Conservation (phyloP, 352 stramenopile species). For the Pythium myriotylum region DNA sequence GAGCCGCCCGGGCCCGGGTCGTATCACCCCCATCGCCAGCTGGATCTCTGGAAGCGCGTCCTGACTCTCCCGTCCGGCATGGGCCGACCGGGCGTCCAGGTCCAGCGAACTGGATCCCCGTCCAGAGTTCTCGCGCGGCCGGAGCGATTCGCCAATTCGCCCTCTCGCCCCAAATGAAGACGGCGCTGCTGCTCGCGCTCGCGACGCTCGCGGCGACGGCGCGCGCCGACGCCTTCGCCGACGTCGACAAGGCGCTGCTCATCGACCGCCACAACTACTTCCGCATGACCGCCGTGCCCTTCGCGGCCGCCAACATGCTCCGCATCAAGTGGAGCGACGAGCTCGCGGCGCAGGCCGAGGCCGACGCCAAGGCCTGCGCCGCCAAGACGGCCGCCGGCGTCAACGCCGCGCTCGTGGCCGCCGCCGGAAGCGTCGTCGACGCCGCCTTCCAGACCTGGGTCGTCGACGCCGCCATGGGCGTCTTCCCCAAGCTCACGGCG, state of each 20-base stretch:
- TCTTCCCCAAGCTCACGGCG: conserved; percentile 47
- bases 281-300: conserved; percentile 69
- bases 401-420: conserved; percentile 45
- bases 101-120: neutral
- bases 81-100: neutral
- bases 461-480: conserved; percentile 50
- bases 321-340: conserved; percentile 61
- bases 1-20: neutral
- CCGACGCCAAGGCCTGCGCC: conserved; percentile 43
- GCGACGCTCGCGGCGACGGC: conserved; percentile 1
- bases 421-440: conserved; percentile 41
- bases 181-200: conserved; percentile 14
- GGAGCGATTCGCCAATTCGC: neutral
- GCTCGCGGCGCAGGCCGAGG: conserved; percentile 42
- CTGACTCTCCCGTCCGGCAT: neutral
- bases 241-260: conserved; percentile 56
- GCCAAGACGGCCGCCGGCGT: conserved; percentile 38
- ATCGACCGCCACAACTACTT: conserved; percentile 83
- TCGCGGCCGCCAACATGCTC: conserved; percentile 65
- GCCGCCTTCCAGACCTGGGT: conserved; percentile 63
- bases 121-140: no score
- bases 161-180: conserved; percentile 8
- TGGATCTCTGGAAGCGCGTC: neutral
- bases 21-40: neutral
- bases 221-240: conserved; percentile 18